Evolutionary conservation across 164 flowering plant species (phyloP), one percentile per base, ranked within the genome.

Genomic region (Saururus chinensis): DNA sequence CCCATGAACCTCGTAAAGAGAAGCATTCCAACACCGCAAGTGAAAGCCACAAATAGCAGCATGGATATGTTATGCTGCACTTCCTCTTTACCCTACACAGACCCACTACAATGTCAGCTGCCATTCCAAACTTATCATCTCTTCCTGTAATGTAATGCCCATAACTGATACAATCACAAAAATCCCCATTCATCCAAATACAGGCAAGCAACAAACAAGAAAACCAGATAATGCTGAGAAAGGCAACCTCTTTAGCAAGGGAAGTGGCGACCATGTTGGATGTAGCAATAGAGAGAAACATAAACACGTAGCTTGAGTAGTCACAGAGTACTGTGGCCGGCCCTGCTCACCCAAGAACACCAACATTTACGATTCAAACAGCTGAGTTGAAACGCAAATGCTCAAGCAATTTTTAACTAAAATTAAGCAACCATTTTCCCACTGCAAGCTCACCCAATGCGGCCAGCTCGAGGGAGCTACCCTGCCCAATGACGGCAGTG

Each of bases 231-330:
- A 7, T 7, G 25, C 19, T 1, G 26, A 35, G 1, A 25, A 20
- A 68, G 71, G 74, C 41, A 60, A 88, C 96, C 88, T 76, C 59
- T 76, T 58, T 76, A 13, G 96, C 97, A 64, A 91, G 88, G 20
- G 95, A 63, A 68, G 97, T 87, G 41, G 97, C 99, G 49, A 95
- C 89, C 81, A 95, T 77, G 74, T 91, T 95, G 11, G 99, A 91
- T 26, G 99, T 91, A 48, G 95, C 96, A 68, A 91, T 79, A 1
- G 97, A 87, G 9, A 95, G 87, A 69, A 95, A 95, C 99, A 95
- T 95, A 68, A 95, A 95, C 45, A 79, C 80, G 67, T 81, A 87
- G 64, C 88, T 77, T 72, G 72, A 56, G 62, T 87, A 59, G 73
- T 95, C 99, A 60, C 97, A 89, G 14, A 95, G 59, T 64, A 87